Evolutionary conservation across 345 rosid species (phyloP), one percentile per base, ranked within the genome.

Genomic region (Gossypium australe): DNA sequence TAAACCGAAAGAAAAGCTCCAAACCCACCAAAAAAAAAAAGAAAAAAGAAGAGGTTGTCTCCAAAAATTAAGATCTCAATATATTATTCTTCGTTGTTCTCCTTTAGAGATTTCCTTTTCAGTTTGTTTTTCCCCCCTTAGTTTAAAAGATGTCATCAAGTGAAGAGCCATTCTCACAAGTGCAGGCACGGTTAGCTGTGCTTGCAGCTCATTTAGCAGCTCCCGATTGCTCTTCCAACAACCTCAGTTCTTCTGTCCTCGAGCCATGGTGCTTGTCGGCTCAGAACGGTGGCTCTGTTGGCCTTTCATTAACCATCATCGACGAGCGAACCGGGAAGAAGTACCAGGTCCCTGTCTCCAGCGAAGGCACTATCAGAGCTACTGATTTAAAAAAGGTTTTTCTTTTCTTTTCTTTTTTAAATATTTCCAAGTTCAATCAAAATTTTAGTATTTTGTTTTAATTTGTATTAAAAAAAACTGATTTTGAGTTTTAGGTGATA

Each of bases 361-460:
- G 83, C 3, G 83, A 90, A 57, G 98, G 94, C 81, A 86, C 98
- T 43, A 80, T 91, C 22, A 95, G 85, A 85, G 89, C 98, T 70
- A 62, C 89, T 74, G 97, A 95, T 83, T 79, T 95, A 49, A 95
- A 91, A 79, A 90, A 89, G 97, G 99, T 94, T 57, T 57, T 57
- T 24, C n/a, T n/a, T n/a, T 1, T 22, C 1, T 22, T 17, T 53
- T 7, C 4, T 29, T 34, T 29, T 27, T 27, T 3, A 0, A 34
- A 34, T 34, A 34, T 34, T 34, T 34, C 7, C 7, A 34, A 34
- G 7, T 34, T 34, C 41, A n/a, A 53, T n/a, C 44, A 49, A 67
- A 7, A 45, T 67, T 34, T 22, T 7, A 11, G 53, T 67, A 6
- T 12, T 67, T 22, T 20, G 14, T 67, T 47, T 22, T 18, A 2